phyloP scores from a whole-genome alignment of 2,329 filamentous ascomycete species.

The Colletotrichum tabaci region DNA sequence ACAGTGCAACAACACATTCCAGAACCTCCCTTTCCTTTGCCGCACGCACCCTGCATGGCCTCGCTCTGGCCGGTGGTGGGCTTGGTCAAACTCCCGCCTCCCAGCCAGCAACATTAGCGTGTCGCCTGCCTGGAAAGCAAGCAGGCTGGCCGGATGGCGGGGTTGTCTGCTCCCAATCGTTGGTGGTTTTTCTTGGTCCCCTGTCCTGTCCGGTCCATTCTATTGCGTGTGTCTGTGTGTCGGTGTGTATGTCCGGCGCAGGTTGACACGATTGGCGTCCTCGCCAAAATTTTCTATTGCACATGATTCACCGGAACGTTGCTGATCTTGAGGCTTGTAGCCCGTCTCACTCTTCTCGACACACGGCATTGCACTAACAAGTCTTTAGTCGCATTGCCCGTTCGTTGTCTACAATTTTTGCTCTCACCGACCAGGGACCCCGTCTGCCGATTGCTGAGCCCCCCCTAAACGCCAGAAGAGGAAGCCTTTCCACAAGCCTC shows the following conservation, averaged over 20 bases:
- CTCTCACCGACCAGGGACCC: constrained; percentile 29
- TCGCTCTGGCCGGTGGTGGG: background rate
- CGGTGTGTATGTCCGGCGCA: constrained; percentile 12
- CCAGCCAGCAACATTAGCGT: constrained; percentile 2
- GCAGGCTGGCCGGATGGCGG: constrained; percentile 19
- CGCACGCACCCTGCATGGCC: background rate
- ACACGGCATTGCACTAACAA: constrained; percentile 11
- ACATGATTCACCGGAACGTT: constrained; percentile 32
- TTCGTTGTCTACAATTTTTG: constrained; percentile 18
- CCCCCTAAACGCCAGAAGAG: constrained; percentile 22
- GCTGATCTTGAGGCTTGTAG: constrained; percentile 40
- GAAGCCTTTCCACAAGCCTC: background rate
- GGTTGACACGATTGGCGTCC: constrained; percentile 4
- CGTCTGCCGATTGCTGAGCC: constrained; percentile 16
- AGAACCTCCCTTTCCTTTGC: background rate
- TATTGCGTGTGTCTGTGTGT: constrained; percentile 25
- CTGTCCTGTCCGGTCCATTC: constrained; percentile 5
- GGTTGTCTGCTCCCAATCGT: constrained; percentile 22
- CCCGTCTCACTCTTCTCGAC: constrained; percentile 7
- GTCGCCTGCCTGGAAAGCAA: constrained; percentile 9
- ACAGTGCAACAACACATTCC: background rate
- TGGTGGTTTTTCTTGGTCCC: constrained; percentile 8
- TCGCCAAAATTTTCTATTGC: constrained; percentile 30
- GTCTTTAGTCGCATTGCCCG: constrained; percentile 14
- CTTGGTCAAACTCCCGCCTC: background rate